Evolutionary conservation across 345 rosid species (phyloP).

Genomic region (Populus ilicifolia): DNA sequence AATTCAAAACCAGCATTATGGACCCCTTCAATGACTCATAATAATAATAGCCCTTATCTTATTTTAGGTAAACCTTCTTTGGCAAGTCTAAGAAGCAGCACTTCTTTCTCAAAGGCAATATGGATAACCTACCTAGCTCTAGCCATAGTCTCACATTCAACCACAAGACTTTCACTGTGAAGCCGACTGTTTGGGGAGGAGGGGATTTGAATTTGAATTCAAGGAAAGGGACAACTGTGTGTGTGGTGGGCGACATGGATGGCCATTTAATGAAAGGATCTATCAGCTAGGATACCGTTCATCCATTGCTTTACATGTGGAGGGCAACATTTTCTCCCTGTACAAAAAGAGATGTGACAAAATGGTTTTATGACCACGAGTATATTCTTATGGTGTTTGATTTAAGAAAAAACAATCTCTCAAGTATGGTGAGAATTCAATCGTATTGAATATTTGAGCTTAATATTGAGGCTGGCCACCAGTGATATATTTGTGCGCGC

Average conservation of each 20-base stretch:
- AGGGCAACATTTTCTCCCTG: not conserved
- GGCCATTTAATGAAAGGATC: slow-evolving; percentile 14
- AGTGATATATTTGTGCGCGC: too few species aligned
- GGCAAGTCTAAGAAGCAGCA: not conserved
- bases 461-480: too few species aligned
- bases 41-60: not conserved
- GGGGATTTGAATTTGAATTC: slow-evolving; percentile 7
- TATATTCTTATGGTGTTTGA: too few species aligned
- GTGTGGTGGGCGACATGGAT: slow-evolving; percentile 16
- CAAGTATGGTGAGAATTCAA: too few species aligned
- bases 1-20: slow-evolving; percentile 1
- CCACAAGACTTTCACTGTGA: not conserved
- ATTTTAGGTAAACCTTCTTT: not conserved
- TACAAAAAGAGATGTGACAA: not conserved
- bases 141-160: not conserved
- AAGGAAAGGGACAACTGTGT: slow-evolving; percentile 14
- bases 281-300: not conserved
- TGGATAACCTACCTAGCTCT: not conserved
- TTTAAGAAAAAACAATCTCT: too few species aligned
- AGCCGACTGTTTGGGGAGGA: not conserved
- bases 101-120: not conserved
- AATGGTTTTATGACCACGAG: slow-evolving; percentile 18
- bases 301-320: slow-evolving; percentile 4
- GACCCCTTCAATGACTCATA: not conserved
- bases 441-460: too few species aligned